Base-by-base conservation (phyloP, 169 alveolate species). In the Eimeria sp. region DNA sequence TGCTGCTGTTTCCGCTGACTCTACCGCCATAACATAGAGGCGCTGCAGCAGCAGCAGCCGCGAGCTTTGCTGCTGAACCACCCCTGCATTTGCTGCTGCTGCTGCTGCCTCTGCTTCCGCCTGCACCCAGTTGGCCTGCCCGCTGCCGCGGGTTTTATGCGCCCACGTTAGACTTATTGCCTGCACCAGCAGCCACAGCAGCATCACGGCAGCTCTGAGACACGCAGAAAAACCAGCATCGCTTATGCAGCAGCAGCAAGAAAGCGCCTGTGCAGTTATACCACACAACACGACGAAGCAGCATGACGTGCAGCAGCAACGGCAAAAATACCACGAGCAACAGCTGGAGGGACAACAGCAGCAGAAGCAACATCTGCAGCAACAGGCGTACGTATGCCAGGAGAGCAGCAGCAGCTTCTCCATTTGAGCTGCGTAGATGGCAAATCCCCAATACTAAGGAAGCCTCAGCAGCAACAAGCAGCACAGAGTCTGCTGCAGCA, bases 141-240 rank as follows among this genome's bases (percentile, higher is more conserved):
- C 49, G 47, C 84, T 27, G 84, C 84, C 20, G 0, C 47, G 54
- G 14, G 84, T 7, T 51, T 73, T 51, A 27, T 34, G 13, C 0
- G 51, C 45, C 84, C 49, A 30, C 9, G 84, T 73, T 51, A 73
- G 54, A 4, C 84, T 73, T 73, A 30, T 20, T 40, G 84, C 84
- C 84, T 73, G 84, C 49, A 73, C 57, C 84, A 73, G 84, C 84
- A 73, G 84, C 84, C 3, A 51, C 47, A 73, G 84, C 57, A 27
- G 84, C 84, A 73, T 7, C 45, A 73, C 2, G 84, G 84, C 84
- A 30, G 47, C 84, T 18, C 84, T 73, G 57, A 57, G 34, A 27
- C 45, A 51, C 9, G 45, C 11, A 30, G 84, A 7, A 51, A 18
- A 4, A 30, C 49, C 27, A 22, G 54, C 57, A 7, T 73, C 84